phyloP scores from a whole-genome alignment of 2,329 filamentous ascomycete species.

The Neonectria sp. region DNA sequence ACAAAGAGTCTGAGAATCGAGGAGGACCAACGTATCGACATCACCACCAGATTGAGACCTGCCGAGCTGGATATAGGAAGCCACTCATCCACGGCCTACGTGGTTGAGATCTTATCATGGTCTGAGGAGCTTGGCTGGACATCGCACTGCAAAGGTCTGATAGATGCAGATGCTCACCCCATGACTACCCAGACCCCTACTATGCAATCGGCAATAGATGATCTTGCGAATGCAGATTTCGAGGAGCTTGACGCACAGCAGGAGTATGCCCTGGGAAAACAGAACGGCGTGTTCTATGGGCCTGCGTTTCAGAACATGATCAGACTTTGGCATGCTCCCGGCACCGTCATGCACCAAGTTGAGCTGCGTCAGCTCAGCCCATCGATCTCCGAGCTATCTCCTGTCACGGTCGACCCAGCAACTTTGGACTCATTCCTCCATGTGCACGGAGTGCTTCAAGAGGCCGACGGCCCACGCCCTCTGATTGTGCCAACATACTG shows the following conservation, averaged over 20 bases:
- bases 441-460: no score
- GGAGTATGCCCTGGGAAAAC: constrained; percentile 40
- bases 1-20: background rate
- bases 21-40: background rate
- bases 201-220: constrained; percentile 46
- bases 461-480: no score
- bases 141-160: background rate
- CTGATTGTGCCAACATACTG: no score
- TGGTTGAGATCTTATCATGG: background rate
- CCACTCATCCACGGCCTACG: background rate
- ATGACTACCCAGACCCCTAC: constrained; percentile 21
- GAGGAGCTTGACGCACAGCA: no score
- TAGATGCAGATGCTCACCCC: background rate
- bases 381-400: no score
- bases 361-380: no score
- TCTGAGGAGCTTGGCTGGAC: background rate
- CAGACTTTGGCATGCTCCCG: no score
- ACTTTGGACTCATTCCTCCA: no score
- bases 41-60: background rate
- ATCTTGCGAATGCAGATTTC: constrained; percentile 41
- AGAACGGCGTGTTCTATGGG: constrained; percentile 58
- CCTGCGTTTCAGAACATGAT: constrained; percentile 54
- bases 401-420: no score
- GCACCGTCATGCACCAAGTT: no score
- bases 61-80: background rate